These are phyloP conservation scores for Rickenella mellea DNA, from an alignment of 768 basidiomycete species.

Conservation along the genomic window DNA sequence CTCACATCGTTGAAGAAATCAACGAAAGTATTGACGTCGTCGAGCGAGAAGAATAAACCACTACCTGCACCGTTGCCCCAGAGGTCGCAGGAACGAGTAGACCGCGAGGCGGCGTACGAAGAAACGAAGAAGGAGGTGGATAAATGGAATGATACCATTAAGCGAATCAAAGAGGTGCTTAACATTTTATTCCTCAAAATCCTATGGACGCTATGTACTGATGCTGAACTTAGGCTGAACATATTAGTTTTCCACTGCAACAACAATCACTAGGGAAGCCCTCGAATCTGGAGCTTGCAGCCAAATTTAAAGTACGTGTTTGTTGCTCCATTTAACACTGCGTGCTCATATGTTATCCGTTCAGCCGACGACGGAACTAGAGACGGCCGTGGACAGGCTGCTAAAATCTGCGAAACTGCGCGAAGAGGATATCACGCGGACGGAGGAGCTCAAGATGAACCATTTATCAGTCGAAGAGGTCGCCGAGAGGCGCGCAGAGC, in stretches of 20 bases:
- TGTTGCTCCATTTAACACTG: neutral
- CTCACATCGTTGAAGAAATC: slow-evolving; percentile 62
- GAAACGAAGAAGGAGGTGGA: slow-evolving; percentile 86
- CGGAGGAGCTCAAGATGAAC: slow-evolving; percentile 79
- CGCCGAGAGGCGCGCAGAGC: slow-evolving; percentile 65
- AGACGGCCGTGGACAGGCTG: slow-evolving; percentile 74
- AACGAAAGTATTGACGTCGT: slow-evolving; percentile 50
- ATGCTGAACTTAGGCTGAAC: slow-evolving; percentile 52
- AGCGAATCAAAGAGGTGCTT: slow-evolving; percentile 75
- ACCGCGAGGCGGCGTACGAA: slow-evolving; percentile 91
- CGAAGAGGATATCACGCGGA: slow-evolving; percentile 68
- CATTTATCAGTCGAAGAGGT: slow-evolving; percentile 83
- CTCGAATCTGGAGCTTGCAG: slow-evolving; percentile 67
- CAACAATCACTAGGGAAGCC: slow-evolving; percentile 39
- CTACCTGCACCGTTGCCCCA: slow-evolving; percentile 81
- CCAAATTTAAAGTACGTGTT: slow-evolving; percentile 70
- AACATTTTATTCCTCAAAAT: neutral
- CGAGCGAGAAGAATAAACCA: slow-evolving; percentile 45
- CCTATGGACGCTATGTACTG: slow-evolving; percentile 2
- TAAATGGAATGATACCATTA: slow-evolving; percentile 92
- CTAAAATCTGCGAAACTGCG: slow-evolving; percentile 75
- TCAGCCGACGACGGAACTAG: slow-evolving; percentile 77
- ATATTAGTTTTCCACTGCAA: slow-evolving; percentile 82
- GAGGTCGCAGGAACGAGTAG: slow-evolving; percentile 79
- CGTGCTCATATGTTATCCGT: slow-evolving; percentile 2